Evolutionary conservation across 305 asterid genomes (phyloP).

Genomic region (Ilex paraguariensis): DNA sequence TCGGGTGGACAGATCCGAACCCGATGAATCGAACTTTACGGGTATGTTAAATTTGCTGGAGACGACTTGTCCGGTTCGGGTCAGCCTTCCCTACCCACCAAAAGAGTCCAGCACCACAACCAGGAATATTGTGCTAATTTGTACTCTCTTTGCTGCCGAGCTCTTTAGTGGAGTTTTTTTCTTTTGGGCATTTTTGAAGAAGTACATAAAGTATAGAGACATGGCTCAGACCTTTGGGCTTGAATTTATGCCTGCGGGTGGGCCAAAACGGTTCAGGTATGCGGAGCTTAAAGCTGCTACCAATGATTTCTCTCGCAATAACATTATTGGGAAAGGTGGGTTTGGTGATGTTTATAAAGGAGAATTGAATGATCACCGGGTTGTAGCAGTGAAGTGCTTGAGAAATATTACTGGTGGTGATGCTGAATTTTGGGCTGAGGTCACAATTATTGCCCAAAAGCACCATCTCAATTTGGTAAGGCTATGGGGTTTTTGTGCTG

Average conservation of each 20-base stretch:
- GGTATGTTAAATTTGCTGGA: conserved; percentile 63
- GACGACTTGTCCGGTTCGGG: conserved; percentile 57
- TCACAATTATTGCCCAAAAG: conserved; percentile 82
- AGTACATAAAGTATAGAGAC: conserved; percentile 77
- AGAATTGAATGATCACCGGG: conserved; percentile 62
- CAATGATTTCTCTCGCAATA: conserved; percentile 31
- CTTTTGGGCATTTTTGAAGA: conserved; percentile 72
- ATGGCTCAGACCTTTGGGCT: conserved; percentile 87
- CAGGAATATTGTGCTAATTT: conserved; percentile 55
- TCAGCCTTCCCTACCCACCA: conserved; percentile 71
- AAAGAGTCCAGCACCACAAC: conserved; percentile 44
- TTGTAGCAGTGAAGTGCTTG: conserved; percentile 69
- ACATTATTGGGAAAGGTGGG: conserved; percentile 67
- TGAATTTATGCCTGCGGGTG: conserved; percentile 78
- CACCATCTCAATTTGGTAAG: conserved; percentile 86
- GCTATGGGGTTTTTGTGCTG: conserved; percentile 91
- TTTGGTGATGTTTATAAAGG: conserved; percentile 76
- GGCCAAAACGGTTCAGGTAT: conserved; percentile 68
- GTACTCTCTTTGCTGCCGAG: conserved; percentile 70
- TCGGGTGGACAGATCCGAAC: conserved; percentile 60
- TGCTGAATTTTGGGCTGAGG: conserved; percentile 86
- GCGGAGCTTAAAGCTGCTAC: conserved; percentile 66
- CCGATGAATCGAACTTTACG: conserved; percentile 34
- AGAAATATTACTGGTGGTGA: conserved; percentile 57
- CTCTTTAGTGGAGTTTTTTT: conserved; percentile 63